Evolutionary conservation across 2,329 filamentous ascomycete genomes (phyloP).

Genomic region (Volutella citrinella): DNA sequence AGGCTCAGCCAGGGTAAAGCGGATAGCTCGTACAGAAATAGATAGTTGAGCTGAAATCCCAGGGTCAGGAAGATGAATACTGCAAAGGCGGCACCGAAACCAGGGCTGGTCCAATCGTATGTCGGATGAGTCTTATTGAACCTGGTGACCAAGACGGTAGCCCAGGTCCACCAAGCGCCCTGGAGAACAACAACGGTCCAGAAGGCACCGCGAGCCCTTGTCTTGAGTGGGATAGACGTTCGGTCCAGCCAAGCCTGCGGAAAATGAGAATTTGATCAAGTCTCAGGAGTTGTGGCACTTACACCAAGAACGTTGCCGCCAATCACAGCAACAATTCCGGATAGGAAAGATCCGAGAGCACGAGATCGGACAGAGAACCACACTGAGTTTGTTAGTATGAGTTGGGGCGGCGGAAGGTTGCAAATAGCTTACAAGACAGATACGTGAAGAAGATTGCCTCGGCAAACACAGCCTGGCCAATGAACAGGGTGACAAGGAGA

Average conservation of each 20-base stretch:
- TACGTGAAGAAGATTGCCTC: conserved; percentile 75
- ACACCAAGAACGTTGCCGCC: conserved; percentile 64
- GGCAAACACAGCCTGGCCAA: conserved; percentile 67
- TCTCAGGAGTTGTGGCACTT: conserved; percentile 13
- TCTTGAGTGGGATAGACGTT: conserved; percentile 50
- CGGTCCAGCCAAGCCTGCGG: conserved; percentile 55
- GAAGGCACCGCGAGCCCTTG: conserved; percentile 54
- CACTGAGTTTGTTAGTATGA: too few relatives aligned
- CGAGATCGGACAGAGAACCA: conserved; percentile 70
- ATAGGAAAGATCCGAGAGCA: conserved; percentile 68
- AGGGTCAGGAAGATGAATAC: conserved; percentile 65
- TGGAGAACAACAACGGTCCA: conserved; percentile 53
- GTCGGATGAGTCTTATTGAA: conserved; percentile 55
- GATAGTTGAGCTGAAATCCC: conserved; percentile 71
- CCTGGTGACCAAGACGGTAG: conserved; percentile 60
- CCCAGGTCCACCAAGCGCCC: conserved; percentile 72
- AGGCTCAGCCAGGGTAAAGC: too few relatives aligned
- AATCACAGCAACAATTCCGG: conserved; percentile 63
- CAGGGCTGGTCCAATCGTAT: conserved; percentile 62
- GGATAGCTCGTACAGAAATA: conserved; percentile 66
- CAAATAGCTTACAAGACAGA: conserved; percentile 33
- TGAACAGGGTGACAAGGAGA: conserved; percentile 63
- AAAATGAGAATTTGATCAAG: neutral
- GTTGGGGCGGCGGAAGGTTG: too few relatives aligned
- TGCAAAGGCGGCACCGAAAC: conserved; percentile 65